Base-by-base conservation (phyloP, 148 eudicot species). In the Chenopodium quinoa region DNA sequence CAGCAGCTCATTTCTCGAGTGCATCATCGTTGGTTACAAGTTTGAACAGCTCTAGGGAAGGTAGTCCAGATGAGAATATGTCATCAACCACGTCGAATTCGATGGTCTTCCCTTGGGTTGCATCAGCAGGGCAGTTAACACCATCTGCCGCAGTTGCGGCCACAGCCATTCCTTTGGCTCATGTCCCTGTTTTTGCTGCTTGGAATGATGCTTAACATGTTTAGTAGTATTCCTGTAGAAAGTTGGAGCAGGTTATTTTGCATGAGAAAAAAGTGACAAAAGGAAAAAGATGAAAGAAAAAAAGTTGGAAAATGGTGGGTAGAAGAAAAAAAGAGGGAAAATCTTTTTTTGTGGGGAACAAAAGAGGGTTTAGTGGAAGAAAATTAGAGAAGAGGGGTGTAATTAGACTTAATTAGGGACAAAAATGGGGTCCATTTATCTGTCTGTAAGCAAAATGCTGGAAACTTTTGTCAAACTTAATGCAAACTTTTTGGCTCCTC, bases 31-130 rank as follows among this genome's bases (percentile, higher is more conserved):
- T 91, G 73, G 90, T 91, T 9, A 89, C 98, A 1, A 93, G 97
- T 73, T 81, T 90, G 83, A 79, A 89, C 78, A 91, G 94, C 82
- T 91, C 97, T 10, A 93, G 97, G 62, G 97, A 94, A 80, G 95
- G 84, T 11, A 90, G 95, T 73, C 98, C 94, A 0, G 93, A 92
- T 27, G 87, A 79, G 76, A 75, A 56, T 22, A 84, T 88, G 9
- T 50, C 84, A 19, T 58, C 84, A 50, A 82, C 85, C 7, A 40
- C 60, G 19, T 67, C 82, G 2, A 48, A 48, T 25, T 37, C 75
- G 31, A 71, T 40, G 22, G 78, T 60, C 7, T 73, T 47, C 67
- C 73, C 88, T 20, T 90, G 97, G 93, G 83, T 86, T 19, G 60
- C 89, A 40, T 19, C 74, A 34, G 68, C 87, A 14, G 86, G 83